Evolutionary conservation across 352 stramenopile genomes (phyloP).

Genomic region (Elongisporangium undulatum): DNA sequence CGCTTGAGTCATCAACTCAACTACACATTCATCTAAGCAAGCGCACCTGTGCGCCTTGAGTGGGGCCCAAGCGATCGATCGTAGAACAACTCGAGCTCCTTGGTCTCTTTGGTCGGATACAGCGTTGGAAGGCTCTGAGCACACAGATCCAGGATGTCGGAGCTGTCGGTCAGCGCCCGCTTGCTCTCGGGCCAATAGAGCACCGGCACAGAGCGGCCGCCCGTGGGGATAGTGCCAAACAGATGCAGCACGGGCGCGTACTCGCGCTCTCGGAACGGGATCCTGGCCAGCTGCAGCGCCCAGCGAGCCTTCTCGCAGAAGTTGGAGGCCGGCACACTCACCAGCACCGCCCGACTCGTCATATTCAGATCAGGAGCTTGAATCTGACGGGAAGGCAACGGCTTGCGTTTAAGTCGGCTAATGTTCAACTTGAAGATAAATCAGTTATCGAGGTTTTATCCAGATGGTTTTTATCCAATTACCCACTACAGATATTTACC

Average conservation of each 20-base stretch:
- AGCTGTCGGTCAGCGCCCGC: slow-evolving; percentile 28
- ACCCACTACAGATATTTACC: no score
- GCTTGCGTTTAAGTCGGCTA: no score
- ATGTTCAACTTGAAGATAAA: no score
- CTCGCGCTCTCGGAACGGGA: slow-evolving; percentile 41
- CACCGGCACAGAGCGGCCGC: slow-evolving; percentile 41
- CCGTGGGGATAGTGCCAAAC: slow-evolving; percentile 32
- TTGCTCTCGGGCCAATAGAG: slow-evolving; percentile 16
- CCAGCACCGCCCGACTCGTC: no score
- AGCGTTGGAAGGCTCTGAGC: slow-evolving; percentile 24
- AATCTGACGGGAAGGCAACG: no score
- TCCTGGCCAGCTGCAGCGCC: slow-evolving; percentile 32
- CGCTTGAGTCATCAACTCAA: no score
- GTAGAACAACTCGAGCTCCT: slow-evolving; percentile 35
- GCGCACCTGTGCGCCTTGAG: no score
- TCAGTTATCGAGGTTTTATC: no score
- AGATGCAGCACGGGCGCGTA: slow-evolving; percentile 41
- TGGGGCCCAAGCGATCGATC: slow-evolving; percentile 35
- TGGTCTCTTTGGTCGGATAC: slow-evolving; percentile 27
- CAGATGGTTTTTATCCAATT: no score
- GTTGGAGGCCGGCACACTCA: slow-evolving; percentile 30
- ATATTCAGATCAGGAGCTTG: no score
- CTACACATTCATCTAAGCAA: no score
- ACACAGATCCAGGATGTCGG: slow-evolving; percentile 41
- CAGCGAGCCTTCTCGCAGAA: slow-evolving; percentile 60